These are phyloP conservation scores for Nicotiana obtusifolia DNA, from an alignment of 257 asterid genomes.

Conservation along the genomic window DNA sequence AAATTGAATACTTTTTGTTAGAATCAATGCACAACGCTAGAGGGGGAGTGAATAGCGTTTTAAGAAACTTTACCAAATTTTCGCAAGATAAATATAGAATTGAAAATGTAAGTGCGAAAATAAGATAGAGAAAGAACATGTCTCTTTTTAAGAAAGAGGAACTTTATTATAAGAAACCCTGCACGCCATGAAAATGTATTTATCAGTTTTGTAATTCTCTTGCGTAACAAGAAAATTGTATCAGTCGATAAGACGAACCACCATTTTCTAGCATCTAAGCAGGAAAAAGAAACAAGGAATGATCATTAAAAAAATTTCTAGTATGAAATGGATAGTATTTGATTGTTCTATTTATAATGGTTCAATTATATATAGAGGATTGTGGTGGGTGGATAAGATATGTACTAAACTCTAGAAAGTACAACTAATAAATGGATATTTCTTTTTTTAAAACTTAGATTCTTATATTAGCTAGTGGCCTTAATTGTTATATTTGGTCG, in stretches of 20 bases:
- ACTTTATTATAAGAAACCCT: too few species aligned
- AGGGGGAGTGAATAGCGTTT: too few species aligned
- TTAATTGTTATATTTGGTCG: too few species aligned
- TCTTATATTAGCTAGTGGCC: too few species aligned
- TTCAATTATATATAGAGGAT: not conserved
- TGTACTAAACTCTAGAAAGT: not conserved
- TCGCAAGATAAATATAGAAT: too few species aligned
- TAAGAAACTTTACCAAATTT: too few species aligned
- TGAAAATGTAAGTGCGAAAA: too few species aligned
- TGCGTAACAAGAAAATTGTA: not conserved
- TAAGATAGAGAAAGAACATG: too few species aligned
- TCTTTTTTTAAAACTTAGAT: too few species aligned
- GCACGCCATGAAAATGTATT: not conserved
- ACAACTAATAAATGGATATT: not conserved
- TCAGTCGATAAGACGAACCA: not conserved
- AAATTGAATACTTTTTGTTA: too few species aligned
- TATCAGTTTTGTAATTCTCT: conserved; percentile 37
- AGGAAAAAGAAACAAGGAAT: not conserved
- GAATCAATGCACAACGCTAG: too few species aligned
- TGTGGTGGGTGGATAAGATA: not conserved
- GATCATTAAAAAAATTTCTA: not conserved
- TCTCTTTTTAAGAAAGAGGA: too few species aligned
- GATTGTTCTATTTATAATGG: not conserved
- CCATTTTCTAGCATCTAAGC: not conserved
- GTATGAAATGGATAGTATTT: not conserved